These are phyloP conservation scores for Entrophospora sp. DNA, from an alignment of 192 early-diverging fungal genomes.

Conservation along the genomic window DNA sequence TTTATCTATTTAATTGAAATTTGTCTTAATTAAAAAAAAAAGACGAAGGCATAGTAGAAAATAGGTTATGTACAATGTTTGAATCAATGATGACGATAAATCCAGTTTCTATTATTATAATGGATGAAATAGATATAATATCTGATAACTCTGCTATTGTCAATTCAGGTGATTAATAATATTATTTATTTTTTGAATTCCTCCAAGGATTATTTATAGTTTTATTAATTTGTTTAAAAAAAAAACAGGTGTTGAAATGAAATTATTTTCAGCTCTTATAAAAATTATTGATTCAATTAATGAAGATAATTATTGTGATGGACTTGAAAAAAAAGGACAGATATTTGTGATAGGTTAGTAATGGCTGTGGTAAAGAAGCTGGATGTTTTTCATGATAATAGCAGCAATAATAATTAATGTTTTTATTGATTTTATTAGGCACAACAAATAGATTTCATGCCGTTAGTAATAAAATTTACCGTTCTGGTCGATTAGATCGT, in stretches of 20 bases:
- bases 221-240: too few species aligned
- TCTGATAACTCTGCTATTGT: slow-evolving; percentile 21
- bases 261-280: slow-evolving; percentile 31
- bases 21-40: neutral
- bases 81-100: slow-evolving; percentile 19
- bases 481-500: slow-evolving; percentile 51
- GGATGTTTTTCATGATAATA: too few species aligned
- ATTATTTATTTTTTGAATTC: neutral
- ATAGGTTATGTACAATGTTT: slow-evolving; percentile 34
- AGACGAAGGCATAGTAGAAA: slow-evolving; percentile 51
- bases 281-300: slow-evolving; percentile 38
- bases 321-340: too few species aligned
- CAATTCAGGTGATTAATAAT: slow-evolving; percentile 22
- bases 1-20: neutral
- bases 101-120: slow-evolving; percentile 36
- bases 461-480: slow-evolving; percentile 38
- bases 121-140: slow-evolving; percentile 52
- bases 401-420: too few species aligned
- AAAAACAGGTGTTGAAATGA: slow-evolving; percentile 39
- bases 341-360: slow-evolving; percentile 40
- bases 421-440: slow-evolving; percentile 24
- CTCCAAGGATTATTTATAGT: neutral
- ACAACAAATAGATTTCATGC: slow-evolving; percentile 44
- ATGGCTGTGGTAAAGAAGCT: too few species aligned
- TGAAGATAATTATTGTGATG: too few species aligned